phyloP scores from a whole-genome alignment of 176 grass and related monocot species.

The Triticum urartu region DNA sequence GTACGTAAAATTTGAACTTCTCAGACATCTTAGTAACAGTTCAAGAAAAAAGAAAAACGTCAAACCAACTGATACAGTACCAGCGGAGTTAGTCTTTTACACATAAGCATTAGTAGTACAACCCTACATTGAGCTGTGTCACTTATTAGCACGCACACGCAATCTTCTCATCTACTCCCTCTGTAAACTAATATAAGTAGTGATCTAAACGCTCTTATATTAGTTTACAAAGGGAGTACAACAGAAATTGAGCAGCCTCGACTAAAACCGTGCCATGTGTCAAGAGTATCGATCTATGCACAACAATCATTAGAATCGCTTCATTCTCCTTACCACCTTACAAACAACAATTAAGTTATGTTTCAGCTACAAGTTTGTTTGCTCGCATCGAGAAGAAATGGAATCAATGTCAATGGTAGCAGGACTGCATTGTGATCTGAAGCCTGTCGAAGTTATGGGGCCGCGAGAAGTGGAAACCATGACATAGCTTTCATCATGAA shows the following conservation, averaged over 20 bases:
- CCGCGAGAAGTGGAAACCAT: neutral
- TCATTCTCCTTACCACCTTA: neutral
- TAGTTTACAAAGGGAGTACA: neutral
- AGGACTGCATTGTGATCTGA: neutral
- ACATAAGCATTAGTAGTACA: neutral
- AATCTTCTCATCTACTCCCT: neutral
- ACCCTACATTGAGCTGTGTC: neutral
- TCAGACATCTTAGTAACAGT: neutral
- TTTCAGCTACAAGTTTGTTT: conserved; percentile 21
- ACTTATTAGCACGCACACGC: neutral
- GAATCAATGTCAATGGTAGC: conserved; percentile 1
- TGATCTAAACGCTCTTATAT: no score
- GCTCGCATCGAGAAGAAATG: neutral
- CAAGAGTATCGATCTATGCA: neutral
- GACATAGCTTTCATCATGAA: neutral
- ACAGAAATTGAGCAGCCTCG: neutral
- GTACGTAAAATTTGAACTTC: neutral
- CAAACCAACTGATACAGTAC: neutral
- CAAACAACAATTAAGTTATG: neutral
- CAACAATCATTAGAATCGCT: neutral
- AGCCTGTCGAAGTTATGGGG: neutral
- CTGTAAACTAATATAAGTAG: no score
- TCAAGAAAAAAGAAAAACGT: neutral
- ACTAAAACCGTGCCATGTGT: neutral
- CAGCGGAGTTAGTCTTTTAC: neutral